A percentile compares a stretch with the other conserved stretches of the same genome.
Evolutionary conservation across 2,329 filamentous ascomycete genomes (phyloP).

Genomic region (Hypomyces perniciosus): DNA sequence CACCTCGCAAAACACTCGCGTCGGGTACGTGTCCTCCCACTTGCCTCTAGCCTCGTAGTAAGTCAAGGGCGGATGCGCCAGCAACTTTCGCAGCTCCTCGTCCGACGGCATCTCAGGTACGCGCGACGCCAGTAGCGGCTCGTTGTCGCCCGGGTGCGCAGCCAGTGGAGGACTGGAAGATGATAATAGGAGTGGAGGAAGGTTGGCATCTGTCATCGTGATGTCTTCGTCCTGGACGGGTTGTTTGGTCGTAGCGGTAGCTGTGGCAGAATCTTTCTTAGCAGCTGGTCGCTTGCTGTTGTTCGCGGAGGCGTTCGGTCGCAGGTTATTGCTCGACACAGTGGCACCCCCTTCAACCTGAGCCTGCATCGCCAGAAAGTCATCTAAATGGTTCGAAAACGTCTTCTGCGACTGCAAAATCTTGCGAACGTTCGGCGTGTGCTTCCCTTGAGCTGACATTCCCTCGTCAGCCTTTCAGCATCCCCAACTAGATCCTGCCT

Average conservation of each 20-base stretch:
- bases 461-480: no score
- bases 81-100: slow-evolving; percentile 57
- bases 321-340: slow-evolving; percentile 16
- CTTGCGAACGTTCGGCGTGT: slow-evolving; percentile 65
- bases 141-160: slow-evolving; percentile 43
- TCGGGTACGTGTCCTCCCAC: slow-evolving; percentile 46
- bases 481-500: no score
- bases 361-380: slow-evolving; percentile 63
- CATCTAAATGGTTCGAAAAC: slow-evolving; percentile 75
- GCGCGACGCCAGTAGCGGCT: slow-evolving; percentile 53
- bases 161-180: slow-evolving; percentile 28
- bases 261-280: slow-evolving; percentile 19
- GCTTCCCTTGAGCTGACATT: slow-evolving; percentile 42
- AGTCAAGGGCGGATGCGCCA: slow-evolving; percentile 58
- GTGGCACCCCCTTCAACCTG: slow-evolving; percentile 34
- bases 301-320: slow-evolving; percentile 25
- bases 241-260: slow-evolving; percentile 17
- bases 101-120: slow-evolving; percentile 54
- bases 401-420: slow-evolving; percentile 78
- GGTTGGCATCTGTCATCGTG: slow-evolving; percentile 21
- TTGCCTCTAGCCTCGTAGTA: slow-evolving; percentile 58
- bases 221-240: slow-evolving; percentile 20
- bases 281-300: slow-evolving; percentile 23
- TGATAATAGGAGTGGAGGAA: slow-evolving; percentile 28
- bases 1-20: slow-evolving; percentile 66